A percentile compares a stretch with the other conserved stretches of the same genome.
These are phyloP conservation scores for Calonectria montana DNA, from an alignment of 2,329 filamentous ascomycete genomes.

Conservation along the genomic window DNA sequence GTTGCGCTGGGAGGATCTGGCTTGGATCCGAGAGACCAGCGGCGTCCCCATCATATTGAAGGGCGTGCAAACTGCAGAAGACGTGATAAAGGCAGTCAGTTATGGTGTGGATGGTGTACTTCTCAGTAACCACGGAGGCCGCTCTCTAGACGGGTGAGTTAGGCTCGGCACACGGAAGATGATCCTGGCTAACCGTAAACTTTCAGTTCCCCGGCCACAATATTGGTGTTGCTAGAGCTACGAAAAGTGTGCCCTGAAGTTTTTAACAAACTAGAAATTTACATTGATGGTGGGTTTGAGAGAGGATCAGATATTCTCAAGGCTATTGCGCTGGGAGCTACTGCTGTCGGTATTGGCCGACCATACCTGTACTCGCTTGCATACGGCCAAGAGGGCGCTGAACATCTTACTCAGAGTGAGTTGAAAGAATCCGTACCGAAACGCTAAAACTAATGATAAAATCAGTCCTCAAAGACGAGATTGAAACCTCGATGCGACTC, in stretches of 20 bases:
- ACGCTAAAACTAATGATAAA: not conserved
- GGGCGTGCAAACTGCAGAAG: constrained; percentile 64
- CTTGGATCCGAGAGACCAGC: constrained; percentile 59
- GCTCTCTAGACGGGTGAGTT: constrained; percentile 60
- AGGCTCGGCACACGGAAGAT: not conserved
- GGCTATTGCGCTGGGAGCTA: constrained; percentile 62
- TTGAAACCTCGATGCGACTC: constrained; percentile 41
- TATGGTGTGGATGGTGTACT: constrained; percentile 63
- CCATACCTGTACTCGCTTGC: constrained; percentile 62
- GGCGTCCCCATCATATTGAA: constrained; percentile 63
- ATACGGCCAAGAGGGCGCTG: constrained; percentile 64
- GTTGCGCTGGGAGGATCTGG: constrained; percentile 62
- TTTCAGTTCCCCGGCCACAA: constrained; percentile 53
- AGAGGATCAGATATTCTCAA: constrained; percentile 66
- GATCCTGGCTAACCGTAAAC: not conserved
- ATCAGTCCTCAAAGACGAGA: constrained; percentile 39
- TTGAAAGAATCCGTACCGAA: constrained; percentile 14
- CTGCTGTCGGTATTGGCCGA: constrained; percentile 63
- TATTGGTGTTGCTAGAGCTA: constrained; percentile 63
- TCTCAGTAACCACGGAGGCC: constrained; percentile 68
- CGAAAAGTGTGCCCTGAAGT: constrained; percentile 59
- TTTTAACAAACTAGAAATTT: constrained; percentile 60
- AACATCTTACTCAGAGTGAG: constrained; percentile 65
- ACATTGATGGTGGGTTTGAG: constrained; percentile 63
- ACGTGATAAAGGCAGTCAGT: constrained; percentile 60